Percentiles rank a stretch among this genome's conserved stretches.
These are phyloP conservation scores for Nakazawaea wyomingensis DNA, from an alignment of 805 yeast species.

Conservation along the genomic window DNA sequence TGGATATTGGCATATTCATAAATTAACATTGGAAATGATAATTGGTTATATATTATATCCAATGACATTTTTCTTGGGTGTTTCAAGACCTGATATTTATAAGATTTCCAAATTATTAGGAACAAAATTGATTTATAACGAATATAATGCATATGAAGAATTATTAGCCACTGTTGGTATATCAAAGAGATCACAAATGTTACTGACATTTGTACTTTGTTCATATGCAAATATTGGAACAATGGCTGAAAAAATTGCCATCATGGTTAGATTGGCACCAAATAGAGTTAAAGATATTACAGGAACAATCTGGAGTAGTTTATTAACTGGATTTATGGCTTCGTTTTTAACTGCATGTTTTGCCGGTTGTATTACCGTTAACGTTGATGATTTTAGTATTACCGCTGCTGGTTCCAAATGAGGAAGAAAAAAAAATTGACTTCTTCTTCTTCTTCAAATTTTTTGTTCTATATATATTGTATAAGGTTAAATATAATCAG, in stretches of 20 bases:
- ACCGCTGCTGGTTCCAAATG: not conserved
- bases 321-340: conserved; percentile 45
- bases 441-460: too few relatives aligned
- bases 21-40: conserved; percentile 49
- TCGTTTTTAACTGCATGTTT: conserved; percentile 46
- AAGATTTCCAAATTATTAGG: conserved; percentile 48
- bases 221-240: conserved; percentile 60
- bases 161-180: conserved; percentile 30
- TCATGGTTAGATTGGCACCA: conserved; percentile 49
- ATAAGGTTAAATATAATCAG: too few relatives aligned
- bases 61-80: conserved; percentile 53
- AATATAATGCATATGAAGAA: conserved; percentile 46
- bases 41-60: conserved; percentile 56
- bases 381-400: conserved; percentile 25
- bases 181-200: conserved; percentile 45
- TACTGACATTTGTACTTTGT: conserved; percentile 56
- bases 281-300: conserved; percentile 42
- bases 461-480: too few relatives aligned
- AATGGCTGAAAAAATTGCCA: conserved; percentile 55
- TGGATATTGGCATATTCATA: conserved; percentile 52
- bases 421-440: too few relatives aligned
- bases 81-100: conserved; percentile 47
- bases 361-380: conserved; percentile 39
- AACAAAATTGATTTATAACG: conserved; percentile 55
- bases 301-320: conserved; percentile 37